Evolutionary conservation across 805 yeast species (phyloP), one percentile per base, ranked within the genome.

Genomic region (Metahyphopichia silvanorum): DNA sequence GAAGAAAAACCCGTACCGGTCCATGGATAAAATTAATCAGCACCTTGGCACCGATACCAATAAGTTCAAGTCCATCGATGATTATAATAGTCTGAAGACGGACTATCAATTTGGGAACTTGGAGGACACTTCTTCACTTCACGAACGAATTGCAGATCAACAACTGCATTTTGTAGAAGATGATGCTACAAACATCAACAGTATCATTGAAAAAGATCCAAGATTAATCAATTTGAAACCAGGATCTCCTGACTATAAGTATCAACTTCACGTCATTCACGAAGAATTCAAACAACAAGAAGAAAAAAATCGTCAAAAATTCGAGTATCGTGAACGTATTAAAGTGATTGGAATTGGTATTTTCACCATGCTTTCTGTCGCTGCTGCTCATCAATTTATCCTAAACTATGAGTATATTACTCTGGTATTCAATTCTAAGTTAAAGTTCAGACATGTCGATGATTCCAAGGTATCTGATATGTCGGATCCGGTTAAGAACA

Each of bases 281-380:
- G 44, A 59, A 34, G 62, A 53, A 26, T 44, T 31, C 32, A 43
- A 48, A 29, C 24, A 33, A 16, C 44, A 51, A 13, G 63, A 58
- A 25, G 54, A 52, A 27, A 56, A 46, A 26, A 42, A 54, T 16
- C 35, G 52, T 16, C 43, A 48, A 37, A 40, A 60, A 16, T 60
- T 55, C 38, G 77, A 74, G 44, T 42, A 58, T 32, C 53, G 52
- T 23, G 73, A 72, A 45, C 58, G 71, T 32, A 37, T 69, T 31
- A 69, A 71, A 40, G 77, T 75, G 0, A 45, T 66, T 3, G 57
- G 60, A 1, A 44, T 61, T 11, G 82, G 83, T 3, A 16, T 66
- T 0, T 37, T 53, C 5, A 52, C 65, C 1, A 42, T 78, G 4
- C 55, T 57, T 10, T 66, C 63, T 4, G 46, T 70, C 1, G 31